These are phyloP conservation scores for Saccharomycopsis sp. DNA, from an alignment of 805 yeast genomes.

Conservation along the genomic window DNA sequence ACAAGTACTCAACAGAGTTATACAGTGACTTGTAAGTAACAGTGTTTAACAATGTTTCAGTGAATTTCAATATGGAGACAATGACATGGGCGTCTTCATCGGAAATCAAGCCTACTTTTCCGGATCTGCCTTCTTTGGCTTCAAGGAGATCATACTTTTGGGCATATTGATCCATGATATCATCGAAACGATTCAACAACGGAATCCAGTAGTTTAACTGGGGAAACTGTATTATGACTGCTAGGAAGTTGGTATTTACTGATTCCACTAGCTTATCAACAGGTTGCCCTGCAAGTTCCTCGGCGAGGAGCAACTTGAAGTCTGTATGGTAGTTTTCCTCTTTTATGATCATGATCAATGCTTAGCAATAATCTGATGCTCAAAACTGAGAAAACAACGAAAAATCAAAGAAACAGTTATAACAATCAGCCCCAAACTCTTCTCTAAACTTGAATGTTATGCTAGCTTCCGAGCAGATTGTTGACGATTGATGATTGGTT, in stretches of 20 bases:
- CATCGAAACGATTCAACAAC: conserved; percentile 68
- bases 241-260: conserved; percentile 27
- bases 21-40: conserved; percentile 35
- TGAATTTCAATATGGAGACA: conserved; percentile 48
- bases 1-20: conserved; percentile 20
- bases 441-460: too few species aligned
- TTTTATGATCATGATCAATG: too few species aligned
- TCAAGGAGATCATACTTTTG: conserved; percentile 36
- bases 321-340: conserved; percentile 4
- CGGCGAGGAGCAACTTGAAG: conserved; percentile 25
- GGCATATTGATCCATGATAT: conserved; percentile 45
- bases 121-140: conserved; percentile 28
- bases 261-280: conserved; percentile 33
- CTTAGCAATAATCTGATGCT: too few species aligned
- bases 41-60: conserved; percentile 55
- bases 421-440: too few species aligned
- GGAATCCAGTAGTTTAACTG: conserved; percentile 68
- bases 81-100: conserved; percentile 39
- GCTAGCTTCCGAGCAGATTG: too few species aligned
- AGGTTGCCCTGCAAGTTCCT: conserved; percentile 32
- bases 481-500: too few species aligned
- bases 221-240: conserved; percentile 9
- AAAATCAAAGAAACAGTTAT: too few species aligned
- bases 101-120: conserved; percentile 38
- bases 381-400: too few species aligned